These are phyloP conservation scores for Fagopyrum tataricum DNA, from an alignment of 148 eudicot genomes.

Conservation along the genomic window DNA sequence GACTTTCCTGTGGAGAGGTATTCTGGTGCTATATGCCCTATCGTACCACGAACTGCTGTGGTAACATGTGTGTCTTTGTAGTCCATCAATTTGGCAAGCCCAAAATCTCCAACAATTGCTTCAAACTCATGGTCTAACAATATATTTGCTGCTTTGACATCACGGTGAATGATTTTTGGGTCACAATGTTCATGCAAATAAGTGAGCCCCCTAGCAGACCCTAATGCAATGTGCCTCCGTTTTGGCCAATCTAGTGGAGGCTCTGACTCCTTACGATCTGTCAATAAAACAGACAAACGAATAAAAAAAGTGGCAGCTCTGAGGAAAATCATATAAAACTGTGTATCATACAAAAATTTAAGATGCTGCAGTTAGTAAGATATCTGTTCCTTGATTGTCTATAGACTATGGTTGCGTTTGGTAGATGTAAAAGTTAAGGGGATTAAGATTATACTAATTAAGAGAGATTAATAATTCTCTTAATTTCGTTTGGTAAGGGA, in stretches of 20 bases:
- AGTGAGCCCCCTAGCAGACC: slow-evolving; percentile 80
- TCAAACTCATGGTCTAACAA: slow-evolving; percentile 67
- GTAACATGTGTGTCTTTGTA: slow-evolving; percentile 86
- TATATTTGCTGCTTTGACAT: slow-evolving; percentile 90
- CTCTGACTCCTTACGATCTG: slow-evolving; percentile 14
- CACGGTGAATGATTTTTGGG: slow-evolving; percentile 90
- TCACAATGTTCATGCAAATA: slow-evolving; percentile 94
- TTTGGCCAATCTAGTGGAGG: slow-evolving; percentile 87
- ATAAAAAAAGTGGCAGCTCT: not conserved
- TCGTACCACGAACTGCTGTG: slow-evolving; percentile 91
- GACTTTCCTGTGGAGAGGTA: slow-evolving; percentile 93
- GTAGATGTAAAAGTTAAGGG: too few relatives aligned
- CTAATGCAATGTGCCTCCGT: slow-evolving; percentile 74
- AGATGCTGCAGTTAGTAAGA: too few relatives aligned
- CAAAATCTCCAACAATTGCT: slow-evolving; percentile 90
- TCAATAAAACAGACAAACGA: not conserved
- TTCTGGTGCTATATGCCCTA: slow-evolving; percentile 91
- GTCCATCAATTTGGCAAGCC: slow-evolving; percentile 90
- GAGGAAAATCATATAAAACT: not conserved
- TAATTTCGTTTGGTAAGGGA: too few relatives aligned
- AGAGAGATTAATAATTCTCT: too few relatives aligned
- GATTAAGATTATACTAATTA: too few relatives aligned
- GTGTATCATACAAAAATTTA: too few relatives aligned
- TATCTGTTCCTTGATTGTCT: too few relatives aligned
- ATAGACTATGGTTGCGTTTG: too few relatives aligned